These are phyloP conservation scores for Colletotrichum cuscutae DNA, from an alignment of 2,329 filamentous ascomycete genomes.

Conservation along the genomic window DNA sequence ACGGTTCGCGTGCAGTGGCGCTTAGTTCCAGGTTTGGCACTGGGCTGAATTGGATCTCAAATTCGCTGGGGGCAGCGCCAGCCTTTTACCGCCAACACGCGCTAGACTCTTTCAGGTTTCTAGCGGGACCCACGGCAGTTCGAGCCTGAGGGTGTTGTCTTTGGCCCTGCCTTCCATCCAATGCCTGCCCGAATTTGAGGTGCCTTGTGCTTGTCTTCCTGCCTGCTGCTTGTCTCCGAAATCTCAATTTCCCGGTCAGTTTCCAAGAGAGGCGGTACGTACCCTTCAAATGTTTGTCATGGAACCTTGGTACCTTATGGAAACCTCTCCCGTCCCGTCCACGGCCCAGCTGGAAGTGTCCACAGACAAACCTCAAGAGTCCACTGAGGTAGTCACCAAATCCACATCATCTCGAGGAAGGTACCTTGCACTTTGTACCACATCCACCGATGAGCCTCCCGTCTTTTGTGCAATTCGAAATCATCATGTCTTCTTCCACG, in stretches of 20 bases:
- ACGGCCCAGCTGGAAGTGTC: not conserved
- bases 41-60: slow-evolving; percentile 24
- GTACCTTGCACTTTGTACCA: not conserved
- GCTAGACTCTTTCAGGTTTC: slow-evolving; percentile 17
- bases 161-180: not conserved
- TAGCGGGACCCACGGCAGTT: slow-evolving; percentile 31
- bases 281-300: not conserved
- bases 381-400: not conserved
- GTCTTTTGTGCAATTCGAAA: not conserved
- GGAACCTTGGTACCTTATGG: not conserved
- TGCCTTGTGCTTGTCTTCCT: no score
- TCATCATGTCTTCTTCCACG: not conserved
- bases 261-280: slow-evolving; percentile 3
- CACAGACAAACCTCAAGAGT: not conserved
- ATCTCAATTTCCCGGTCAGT: not conserved
- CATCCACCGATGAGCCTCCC: not conserved
- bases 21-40: slow-evolving; percentile 18
- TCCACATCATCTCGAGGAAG: not conserved
- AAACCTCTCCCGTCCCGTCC: not conserved
- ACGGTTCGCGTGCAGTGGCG: slow-evolving; percentile 36
- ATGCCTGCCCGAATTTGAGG: no score
- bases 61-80: slow-evolving; percentile 18
- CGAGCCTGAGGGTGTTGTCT: not conserved
- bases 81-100: slow-evolving; percentile 18
- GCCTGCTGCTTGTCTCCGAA: not conserved